A percentile compares a stretch with the other conserved stretches of the same genome.
phyloP scores from a whole-genome alignment of 495 filamentous ascomycete species.

The Penicillium macrosclerotiorum region DNA sequence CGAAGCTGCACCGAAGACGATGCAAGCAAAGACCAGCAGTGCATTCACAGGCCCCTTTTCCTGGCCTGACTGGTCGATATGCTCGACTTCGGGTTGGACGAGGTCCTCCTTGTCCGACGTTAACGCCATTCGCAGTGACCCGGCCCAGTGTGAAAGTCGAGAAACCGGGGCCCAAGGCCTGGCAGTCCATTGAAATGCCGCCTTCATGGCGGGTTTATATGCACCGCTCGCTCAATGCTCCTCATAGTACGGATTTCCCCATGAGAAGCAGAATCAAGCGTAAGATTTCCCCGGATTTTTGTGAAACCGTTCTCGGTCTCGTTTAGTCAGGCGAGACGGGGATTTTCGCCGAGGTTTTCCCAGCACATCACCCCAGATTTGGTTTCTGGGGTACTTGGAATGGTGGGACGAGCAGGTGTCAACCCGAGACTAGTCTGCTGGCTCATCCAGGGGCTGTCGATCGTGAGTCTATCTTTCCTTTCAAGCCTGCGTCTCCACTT shows the following conservation, averaged over 20 bases:
- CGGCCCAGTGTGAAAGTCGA: conserved; percentile 8
- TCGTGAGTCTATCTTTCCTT: background rate
- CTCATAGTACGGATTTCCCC: conserved; percentile 6
- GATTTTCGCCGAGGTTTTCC: conserved; percentile 25
- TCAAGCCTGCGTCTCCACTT: no score
- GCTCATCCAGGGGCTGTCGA: background rate
- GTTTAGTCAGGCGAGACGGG: background rate
- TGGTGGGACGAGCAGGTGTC: no score
- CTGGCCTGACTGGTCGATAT: conserved; percentile 16
- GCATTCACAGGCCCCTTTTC: conserved; percentile 25
- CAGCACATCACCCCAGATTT: conserved; percentile 1
- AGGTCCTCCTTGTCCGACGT: conserved; percentile 4
- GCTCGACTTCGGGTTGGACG: conserved; percentile 17
- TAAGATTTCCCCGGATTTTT: conserved; percentile 17
- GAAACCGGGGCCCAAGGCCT: conserved; percentile 2
- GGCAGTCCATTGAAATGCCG: background rate
- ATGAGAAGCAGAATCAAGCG: conserved; percentile 12
- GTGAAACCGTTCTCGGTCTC: background rate
- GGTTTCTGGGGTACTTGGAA: background rate
- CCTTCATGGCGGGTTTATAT: conserved; percentile 8
- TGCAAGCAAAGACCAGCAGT: conserved; percentile 30
- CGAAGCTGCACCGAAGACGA: conserved; percentile 34
- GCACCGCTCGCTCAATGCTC: background rate
- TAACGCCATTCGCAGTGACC: conserved; percentile 7
- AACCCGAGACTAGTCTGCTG: background rate